Evolutionary conservation across 768 basidiomycete genomes (phyloP), one percentile per base, ranked within the genome.

Genomic region (Psilocybe azurescens): DNA sequence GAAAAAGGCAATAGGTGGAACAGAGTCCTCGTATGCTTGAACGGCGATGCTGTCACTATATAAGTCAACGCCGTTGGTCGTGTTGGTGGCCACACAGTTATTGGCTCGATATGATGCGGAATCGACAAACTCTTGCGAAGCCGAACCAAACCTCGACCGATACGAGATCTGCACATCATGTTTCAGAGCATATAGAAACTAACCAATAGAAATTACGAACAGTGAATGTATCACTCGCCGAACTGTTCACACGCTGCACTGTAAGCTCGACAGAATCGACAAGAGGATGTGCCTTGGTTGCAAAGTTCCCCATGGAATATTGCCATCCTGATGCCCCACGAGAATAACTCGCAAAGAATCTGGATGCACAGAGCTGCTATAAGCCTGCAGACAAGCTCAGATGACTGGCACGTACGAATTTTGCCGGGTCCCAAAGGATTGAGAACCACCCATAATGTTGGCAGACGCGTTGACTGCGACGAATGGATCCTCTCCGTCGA

Each of bases 301-400:
- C 86, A 67, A 88, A 88, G 60, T 86, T 83, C 28, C 82, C 83
- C 78, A 85, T 74, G 58, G 73, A 67, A 55, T 82, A 82, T 18
- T 73, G 70, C 80, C 81, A 81, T 18, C 78, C 74, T 38, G 67
- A 63, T 14, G 75, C 65, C 20, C 75, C 73, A 14, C 76, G 69
- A 46, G 69, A 69, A 59, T 81, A 83, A 61, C 79, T 82, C 18
- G 82, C 75, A 68, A 83, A 84, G 69, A 81, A 83, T 5, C 81
- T 83, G 56, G 39, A 55, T 24, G n/a, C 38, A 56, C 18, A 53
- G 49, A 44, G n/a, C 36, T 62, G 20, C 38, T 9, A 51, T 33
- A 46, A 53, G 29, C n/a, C 18, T 16, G 10, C 16, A 4, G 18
- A 10, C 13, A 13, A 38, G 51, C 13, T 50, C 32, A 49, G 11